Evolutionary conservation across 257 asterid species (phyloP), one percentile per base, ranked within the genome.

Genomic region (Solanum lycopersicoides): DNA sequence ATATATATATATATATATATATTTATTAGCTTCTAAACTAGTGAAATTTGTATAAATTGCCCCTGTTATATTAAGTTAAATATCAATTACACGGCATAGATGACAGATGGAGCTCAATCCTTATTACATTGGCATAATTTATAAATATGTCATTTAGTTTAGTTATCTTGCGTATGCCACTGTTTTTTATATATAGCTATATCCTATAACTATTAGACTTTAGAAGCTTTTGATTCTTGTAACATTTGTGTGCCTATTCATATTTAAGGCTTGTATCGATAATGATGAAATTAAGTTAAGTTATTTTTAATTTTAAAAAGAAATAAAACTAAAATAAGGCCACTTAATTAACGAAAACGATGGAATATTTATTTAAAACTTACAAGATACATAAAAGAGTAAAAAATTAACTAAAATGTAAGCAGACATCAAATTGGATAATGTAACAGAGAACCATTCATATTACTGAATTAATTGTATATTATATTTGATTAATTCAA

Each of bases 161-260:
- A 35, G 0, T 5, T 35, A 35, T 35, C 7, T 0, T 5, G 7
- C 7, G 39, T 1, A 35, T 5, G 7, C 39, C 39, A 35, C 10
- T 50, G 5, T 18, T 6, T 2, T 0, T 2, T 6, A 50, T 47
- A 47, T 13, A 47, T 47, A 47, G 20, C 59, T 47, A 47, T 47
- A 14, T 2, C 59, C 59, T 47, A 47, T 47, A 47, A 5, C 15
- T 47, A 47, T 14, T 14, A 5, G 20, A 14, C 59, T 50, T 14
- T 50, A 50, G 59, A 50, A 50, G 59, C 21, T 50, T 50, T 50
- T 50, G 21, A 50, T 50, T 50, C 2, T 50, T 50, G 59, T 18
- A 15, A 16, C 13, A 34, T 71, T 69, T 32, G 25, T 71, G 42
- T 32, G 77, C 77, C 35, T 71, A 42, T 6, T 15, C 18, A 15